Base-by-base conservation (phyloP, 2,329 filamentous ascomycete species). In the Metarhizium sp. region DNA sequence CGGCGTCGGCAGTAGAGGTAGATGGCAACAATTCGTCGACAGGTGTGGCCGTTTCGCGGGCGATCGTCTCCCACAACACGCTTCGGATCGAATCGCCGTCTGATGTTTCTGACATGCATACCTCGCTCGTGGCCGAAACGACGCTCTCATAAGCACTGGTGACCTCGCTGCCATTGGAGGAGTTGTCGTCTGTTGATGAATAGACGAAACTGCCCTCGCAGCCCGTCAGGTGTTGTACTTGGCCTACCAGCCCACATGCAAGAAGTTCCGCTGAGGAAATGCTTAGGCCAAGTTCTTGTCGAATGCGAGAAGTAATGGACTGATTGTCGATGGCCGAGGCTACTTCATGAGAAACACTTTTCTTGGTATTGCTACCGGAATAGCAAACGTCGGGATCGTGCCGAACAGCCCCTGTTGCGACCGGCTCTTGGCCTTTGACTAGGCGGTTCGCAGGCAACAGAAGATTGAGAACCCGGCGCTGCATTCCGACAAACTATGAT, bases 121-220 rank as follows among this genome's bases (percentile, higher is more conserved):
- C 78, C 55, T 78, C 50, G 50, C 18, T 45, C 7, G 36, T 6
- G 13, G n/a, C n/a, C 3, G 50, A 32, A 6, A 18, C 6, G 50
- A 32, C 10, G 13, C 34, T 16, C 18, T 29, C 34, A 5, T n/a
- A 13, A 36, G 34, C n/a, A 3, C 18, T 43, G 20, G 18, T 20
- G 2, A 18, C 79, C 67, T 87, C 84, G 56, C 85, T 81, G 61
- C 82, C 79, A 51, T 87, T 80, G 3, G 80, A 82, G 10, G 79
- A 75, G 64, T 85, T 84, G 60, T 78, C 75, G 14, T 52, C 50
- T 7, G 38, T 16, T 42, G 50, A 88, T 75, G 55, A 87, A 80
- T 59, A 86, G 81, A 45, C 40, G 11, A 32, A 16, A 7, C 2
- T 8, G 2, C 20, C 42, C 2, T 50, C 45, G 4, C 29, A 34